Evolutionary conservation across 1,284 basidiomycete genomes (phyloP).

Genomic region (Hortiboletus rubellus): DNA sequence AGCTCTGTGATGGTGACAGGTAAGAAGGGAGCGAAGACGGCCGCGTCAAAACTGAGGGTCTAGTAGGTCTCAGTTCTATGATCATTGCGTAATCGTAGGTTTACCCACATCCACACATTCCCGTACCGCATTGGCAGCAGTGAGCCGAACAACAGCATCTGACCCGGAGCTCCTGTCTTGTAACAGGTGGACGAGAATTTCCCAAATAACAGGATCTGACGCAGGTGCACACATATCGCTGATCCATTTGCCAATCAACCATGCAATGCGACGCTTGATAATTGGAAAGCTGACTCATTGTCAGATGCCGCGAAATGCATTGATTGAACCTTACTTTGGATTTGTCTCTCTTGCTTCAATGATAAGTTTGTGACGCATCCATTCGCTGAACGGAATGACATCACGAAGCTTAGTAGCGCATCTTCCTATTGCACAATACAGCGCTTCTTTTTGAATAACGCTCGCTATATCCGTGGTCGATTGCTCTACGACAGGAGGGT

Average conservation of each 20-base stretch:
- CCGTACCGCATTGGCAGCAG: slow-evolving; percentile 72
- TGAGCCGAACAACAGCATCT: slow-evolving; percentile 81
- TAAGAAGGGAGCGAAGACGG: slow-evolving; percentile 62
- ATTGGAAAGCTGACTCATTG: slow-evolving; percentile 67
- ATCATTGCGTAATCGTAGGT: not conserved
- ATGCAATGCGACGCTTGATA: slow-evolving; percentile 86
- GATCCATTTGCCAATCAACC: slow-evolving; percentile 87
- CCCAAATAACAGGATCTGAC: slow-evolving; percentile 72
- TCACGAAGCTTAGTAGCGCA: slow-evolving; percentile 70
- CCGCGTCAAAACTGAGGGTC: slow-evolving; percentile 59
- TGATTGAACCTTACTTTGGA: slow-evolving; percentile 47
- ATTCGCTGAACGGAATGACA: slow-evolving; percentile 64
- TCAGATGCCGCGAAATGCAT: slow-evolving; percentile 19
- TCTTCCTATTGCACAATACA: slow-evolving; percentile 87
- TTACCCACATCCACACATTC: slow-evolving; percentile 79
- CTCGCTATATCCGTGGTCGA: slow-evolving; percentile 56
- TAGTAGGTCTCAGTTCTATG: slow-evolving; percentile 32
- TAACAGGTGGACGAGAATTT: slow-evolving; percentile 74
- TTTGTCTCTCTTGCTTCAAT: slow-evolving; percentile 58
- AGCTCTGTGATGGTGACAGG: slow-evolving; percentile 59
- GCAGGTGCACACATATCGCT: slow-evolving; percentile 61
- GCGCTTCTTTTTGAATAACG: slow-evolving; percentile 79
- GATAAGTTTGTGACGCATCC: slow-evolving; percentile 60
- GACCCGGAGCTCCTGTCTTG: slow-evolving; percentile 66
- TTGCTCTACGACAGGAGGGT: slow-evolving; percentile 42